Conservation (phyloP, 805 yeast species). For the Starmera amethionina region DNA sequence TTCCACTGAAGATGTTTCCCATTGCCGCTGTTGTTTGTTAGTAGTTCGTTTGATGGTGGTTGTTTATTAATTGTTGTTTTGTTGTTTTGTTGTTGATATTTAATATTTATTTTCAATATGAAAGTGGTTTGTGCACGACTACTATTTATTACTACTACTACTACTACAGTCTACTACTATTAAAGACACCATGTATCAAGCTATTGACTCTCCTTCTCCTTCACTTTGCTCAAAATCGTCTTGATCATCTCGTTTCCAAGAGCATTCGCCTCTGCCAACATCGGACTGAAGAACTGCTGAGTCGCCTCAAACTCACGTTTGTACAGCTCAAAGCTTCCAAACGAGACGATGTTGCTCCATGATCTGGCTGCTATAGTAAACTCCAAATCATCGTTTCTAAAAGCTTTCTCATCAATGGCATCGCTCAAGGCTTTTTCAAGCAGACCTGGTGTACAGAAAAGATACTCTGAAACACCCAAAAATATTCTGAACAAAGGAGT, state of each 20-base stretch:
- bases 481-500: constrained; percentile 90
- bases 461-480: constrained; percentile 86
- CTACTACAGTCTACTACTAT: too few relatives aligned
- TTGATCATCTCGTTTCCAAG: constrained; percentile 92
- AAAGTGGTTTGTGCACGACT: not conserved
- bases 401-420: constrained; percentile 54
- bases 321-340: constrained; percentile 69
- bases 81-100: not conserved
- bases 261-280: constrained; percentile 79
- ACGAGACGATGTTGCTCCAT: constrained; percentile 77
- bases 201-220: not conserved
- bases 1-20: constrained; percentile 87
- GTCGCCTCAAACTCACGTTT: constrained; percentile 64
- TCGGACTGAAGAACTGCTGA: constrained; percentile 76
- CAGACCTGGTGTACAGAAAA: constrained; percentile 75
- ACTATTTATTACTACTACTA: too few relatives aligned
- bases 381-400: constrained; percentile 84
- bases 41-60: not conserved
- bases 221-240: constrained; percentile 43
- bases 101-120: not conserved
- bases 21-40: constrained; percentile 20
- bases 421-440: constrained; percentile 74
- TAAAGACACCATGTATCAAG: too few relatives aligned
- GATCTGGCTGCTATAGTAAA: constrained; percentile 81
- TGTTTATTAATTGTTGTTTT: not conserved